These are phyloP conservation scores for Leucogyrophana mollusca DNA, from an alignment of 768 basidiomycete genomes.

Conservation along the genomic window DNA sequence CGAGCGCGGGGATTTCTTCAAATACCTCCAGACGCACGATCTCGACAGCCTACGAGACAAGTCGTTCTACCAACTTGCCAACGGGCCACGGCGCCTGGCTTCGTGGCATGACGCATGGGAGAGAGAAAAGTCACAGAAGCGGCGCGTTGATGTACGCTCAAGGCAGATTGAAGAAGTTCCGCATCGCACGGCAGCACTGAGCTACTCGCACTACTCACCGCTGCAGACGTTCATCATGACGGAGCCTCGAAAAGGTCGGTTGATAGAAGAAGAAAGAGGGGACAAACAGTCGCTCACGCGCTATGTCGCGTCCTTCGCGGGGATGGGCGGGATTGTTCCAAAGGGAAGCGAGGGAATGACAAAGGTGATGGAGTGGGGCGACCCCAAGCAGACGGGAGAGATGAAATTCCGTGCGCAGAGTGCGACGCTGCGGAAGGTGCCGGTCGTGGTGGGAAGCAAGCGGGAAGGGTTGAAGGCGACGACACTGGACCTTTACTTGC, in stretches of 20 bases:
- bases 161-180: conserved; percentile 59
- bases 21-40: conserved; percentile 36
- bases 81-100: conserved; percentile 9
- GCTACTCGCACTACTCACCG: conserved; percentile 52
- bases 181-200: conserved; percentile 60
- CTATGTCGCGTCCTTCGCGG: conserved; percentile 31
- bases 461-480: conserved; percentile 40
- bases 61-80: conserved; percentile 28
- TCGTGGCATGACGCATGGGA: conserved; percentile 27
- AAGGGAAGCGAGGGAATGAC: conserved; percentile 15
- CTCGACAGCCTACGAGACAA: conserved; percentile 17
- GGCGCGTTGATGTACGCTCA: conserved; percentile 21
- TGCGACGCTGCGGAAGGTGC: conserved; percentile 34
- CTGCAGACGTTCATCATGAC: conserved; percentile 55
- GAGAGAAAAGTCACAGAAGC: conserved; percentile 15
- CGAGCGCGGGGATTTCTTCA: conserved; percentile 53
- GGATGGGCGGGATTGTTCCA: conserved; percentile 23
- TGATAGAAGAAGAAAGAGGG: conserved; percentile 36
- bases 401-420: conserved; percentile 27
- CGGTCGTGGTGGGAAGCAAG: conserved; percentile 42
- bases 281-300: conserved; percentile 9
- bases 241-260: conserved; percentile 56
- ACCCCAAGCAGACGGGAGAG: conserved; percentile 24
- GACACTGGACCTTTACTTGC: conserved; percentile 30
- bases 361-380: conserved; percentile 26